A percentile compares a stretch with the other conserved stretches of the same genome.
Evolutionary conservation across 1,284 basidiomycete species (phyloP).

Genomic region (Bjerkandera adusta): DNA sequence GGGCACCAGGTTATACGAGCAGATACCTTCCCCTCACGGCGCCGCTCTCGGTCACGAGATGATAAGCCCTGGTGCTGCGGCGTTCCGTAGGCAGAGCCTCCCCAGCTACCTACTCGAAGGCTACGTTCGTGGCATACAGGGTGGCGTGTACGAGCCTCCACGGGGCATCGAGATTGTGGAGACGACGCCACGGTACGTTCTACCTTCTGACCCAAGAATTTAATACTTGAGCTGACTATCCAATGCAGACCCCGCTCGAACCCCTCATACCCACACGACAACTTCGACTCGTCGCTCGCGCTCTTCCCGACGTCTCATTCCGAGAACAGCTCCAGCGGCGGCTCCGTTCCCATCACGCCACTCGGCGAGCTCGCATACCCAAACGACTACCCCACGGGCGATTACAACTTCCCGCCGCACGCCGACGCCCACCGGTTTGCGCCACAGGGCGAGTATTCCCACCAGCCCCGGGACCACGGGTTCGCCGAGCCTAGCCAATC

Average conservation of each 20-base stretch:
- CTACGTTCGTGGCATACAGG: background rate
- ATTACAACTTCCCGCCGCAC: background rate
- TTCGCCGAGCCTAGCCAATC: no score
- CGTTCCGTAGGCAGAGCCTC: constrained; percentile 20
- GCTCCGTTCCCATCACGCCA: constrained; percentile 21
- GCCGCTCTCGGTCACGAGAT: constrained; percentile 3
- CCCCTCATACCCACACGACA: background rate
- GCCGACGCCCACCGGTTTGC: background rate
- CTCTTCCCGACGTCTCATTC: constrained; percentile 20
- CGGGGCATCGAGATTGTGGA: constrained; percentile 12
- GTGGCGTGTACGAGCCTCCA: background rate
- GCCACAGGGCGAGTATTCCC: no score
- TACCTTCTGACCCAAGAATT: background rate
- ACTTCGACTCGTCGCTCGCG: constrained; percentile 13
- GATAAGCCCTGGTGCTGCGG: constrained; percentile 3
- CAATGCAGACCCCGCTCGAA: constrained; percentile 8
- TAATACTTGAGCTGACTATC: background rate
- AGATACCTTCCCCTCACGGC: background rate
- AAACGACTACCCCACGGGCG: background rate
- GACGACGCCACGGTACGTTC: background rate
- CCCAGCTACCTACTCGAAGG: constrained; percentile 24
- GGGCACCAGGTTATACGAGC: constrained; percentile 9
- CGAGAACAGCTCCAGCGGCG: constrained; percentile 16
- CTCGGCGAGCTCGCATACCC: constrained; percentile 18
- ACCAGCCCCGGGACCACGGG: no score